Evolutionary conservation across 495 filamentous ascomycete species (phyloP), one percentile per base, ranked within the genome.

Genomic region (Hyaloscypha variabilis): DNA sequence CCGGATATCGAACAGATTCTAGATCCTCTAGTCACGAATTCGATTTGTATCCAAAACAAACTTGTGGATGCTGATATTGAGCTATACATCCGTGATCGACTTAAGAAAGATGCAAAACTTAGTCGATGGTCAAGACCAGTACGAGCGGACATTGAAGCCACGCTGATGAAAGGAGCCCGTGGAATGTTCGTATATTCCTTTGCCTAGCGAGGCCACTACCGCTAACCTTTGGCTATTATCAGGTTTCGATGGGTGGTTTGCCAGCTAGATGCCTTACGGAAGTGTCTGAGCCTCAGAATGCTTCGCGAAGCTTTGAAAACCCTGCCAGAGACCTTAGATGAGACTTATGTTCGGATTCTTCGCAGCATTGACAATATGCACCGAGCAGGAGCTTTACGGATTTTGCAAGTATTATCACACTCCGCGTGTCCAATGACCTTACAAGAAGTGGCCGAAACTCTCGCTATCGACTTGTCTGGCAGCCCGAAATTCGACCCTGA

Each of bases 221-320:
- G 3, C 21, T 25, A 14, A 56, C 6, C 8, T 56, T 6, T 6
- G 8, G 5, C 3, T 10, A 5, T 56, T 6, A 8, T 25, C 34
- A 62, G 36, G 51, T 80, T 79, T 63, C 72, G 77, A 60, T 79
- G 74, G 76, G 76, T 69, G 24, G 67, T 62, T 8, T 81, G 77
- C 49, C 77, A 81, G 56, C 60, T 81, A 4, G 66, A 75, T 58
- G 54, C 26, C 0, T 65, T 78, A 10, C 67, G 71, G 10, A 67
- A 73, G 10, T 79, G 75, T 64, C 61, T 61, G 25, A 68, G 74
- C 50, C 61, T 62, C 25, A 21, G 36, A 1, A 50, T 52, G 11
- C 57, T 78, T 25, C 60, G 67, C 39, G 60, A 67, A 34, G 66
- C 70, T 8, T 64, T 78, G 5, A 25, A 28, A 29, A 69, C 71